Base-by-base conservation (phyloP, 2,329 filamentous ascomycete genomes). In the Neonectria magnoliae region DNA sequence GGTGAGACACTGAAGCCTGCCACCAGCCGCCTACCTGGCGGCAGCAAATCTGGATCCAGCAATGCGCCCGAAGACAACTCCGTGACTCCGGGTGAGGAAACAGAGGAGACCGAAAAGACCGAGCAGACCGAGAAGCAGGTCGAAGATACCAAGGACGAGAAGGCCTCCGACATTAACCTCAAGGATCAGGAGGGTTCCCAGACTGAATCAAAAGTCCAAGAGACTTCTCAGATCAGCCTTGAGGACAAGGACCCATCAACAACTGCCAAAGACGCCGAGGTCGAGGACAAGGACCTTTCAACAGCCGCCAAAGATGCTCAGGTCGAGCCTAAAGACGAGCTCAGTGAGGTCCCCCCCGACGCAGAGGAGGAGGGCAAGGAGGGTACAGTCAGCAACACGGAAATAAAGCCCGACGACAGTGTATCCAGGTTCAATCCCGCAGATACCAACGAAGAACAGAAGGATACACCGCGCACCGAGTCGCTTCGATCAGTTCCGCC, bases 1-100 rank as follows among this genome's bases (percentile, higher is more conserved):
- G 76, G 76, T 48, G 65, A 68, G 10, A 73, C 72, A 20, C 66
- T 73, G 18, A 67, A 75, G 62, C 71, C 73, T 16, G 72, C 76
- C 9, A 74, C 69, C 16, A 70, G 74, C 11, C 61, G 63, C 20
- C 48, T 67, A 2, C 60, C 61, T 22, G 25, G 67, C 8, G 67
- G 65, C 38, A 66, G 54, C 53, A 72, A 70, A 57, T 64, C 69
- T 31, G 71, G 64, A 5, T 59, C 38, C 31, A 68, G 48, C 54
- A 9, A 57, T 52, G 31, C 48, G 5, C 29, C 48, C n/a, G 38
- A 62, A 61, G 47, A 61, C 31, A 47, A 50, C 6, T 57, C 50
- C 20, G 16, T 45, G 6, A 44, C 45, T 57, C 64, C 58, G 44
- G 72, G 60, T 55, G 61, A 59, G 25, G 63, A 69, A 25, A 71